Evolutionary conservation across 768 basidiomycete species (phyloP).

Genomic region (Amanita rimosa): DNA sequence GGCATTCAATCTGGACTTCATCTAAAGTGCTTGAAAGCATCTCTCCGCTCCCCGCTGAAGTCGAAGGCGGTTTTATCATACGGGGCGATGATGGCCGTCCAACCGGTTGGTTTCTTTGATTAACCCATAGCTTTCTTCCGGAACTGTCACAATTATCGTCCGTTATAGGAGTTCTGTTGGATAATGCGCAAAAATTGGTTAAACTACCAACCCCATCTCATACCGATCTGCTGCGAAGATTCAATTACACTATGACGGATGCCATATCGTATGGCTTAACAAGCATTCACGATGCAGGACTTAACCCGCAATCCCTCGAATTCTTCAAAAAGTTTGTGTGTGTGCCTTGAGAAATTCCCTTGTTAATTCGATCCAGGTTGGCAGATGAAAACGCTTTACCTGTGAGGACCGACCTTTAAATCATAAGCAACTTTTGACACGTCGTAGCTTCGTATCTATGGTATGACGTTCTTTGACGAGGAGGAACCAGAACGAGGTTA

Average conservation of each 20-base stretch:
- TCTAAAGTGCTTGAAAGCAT: conserved; percentile 44
- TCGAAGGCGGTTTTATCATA: conserved; percentile 77
- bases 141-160: conserved; percentile 2
- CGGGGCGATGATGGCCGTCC: conserved; percentile 56
- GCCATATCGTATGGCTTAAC: conserved; percentile 68
- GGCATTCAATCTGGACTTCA: conserved; percentile 85
- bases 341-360: background rate
- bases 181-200: conserved; percentile 78
- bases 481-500: conserved; percentile 67
- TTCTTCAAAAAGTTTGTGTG: conserved; percentile 58
- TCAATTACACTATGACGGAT: conserved; percentile 50
- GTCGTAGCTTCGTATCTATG: conserved; percentile 60
- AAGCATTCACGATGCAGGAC: conserved; percentile 78
- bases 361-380: conserved; percentile 31
- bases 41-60: conserved; percentile 48
- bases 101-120: conserved; percentile 38
- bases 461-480: conserved; percentile 66
- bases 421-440: background rate
- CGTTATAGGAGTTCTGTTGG: conserved; percentile 55
- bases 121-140: conserved; percentile 1
- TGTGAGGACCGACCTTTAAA: conserved; percentile 20
- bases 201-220: conserved; percentile 54
- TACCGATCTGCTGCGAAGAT: conserved; percentile 47
- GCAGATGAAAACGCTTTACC: conserved; percentile 51
- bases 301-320: conserved; percentile 53